Evolutionary conservation across 2,329 filamentous ascomycete genomes (phyloP).

Genomic region (Colletotrichum gloeosporioides): DNA sequence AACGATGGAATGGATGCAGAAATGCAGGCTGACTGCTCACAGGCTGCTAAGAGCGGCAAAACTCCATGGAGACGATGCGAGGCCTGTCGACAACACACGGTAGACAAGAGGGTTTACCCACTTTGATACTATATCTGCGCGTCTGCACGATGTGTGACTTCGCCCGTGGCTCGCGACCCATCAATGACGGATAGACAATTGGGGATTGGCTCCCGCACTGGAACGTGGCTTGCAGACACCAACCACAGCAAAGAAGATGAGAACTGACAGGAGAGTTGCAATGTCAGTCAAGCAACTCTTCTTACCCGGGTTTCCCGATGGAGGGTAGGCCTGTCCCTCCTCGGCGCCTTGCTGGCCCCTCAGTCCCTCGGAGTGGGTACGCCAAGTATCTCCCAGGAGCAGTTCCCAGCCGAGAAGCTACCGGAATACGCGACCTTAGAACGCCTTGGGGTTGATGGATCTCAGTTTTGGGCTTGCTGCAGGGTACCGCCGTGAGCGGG

Average conservation of each 20-base stretch:
- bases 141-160: slow-evolving; percentile 1
- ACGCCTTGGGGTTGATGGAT: neutral
- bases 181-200: neutral
- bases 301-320: slow-evolving; percentile 1
- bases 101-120: neutral
- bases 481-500: neutral
- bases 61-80: neutral
- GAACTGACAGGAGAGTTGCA: slow-evolving; percentile 1
- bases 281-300: neutral
- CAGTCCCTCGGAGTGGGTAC: slow-evolving; percentile 1
- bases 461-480: neutral
- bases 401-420: neutral
- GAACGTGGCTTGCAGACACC: slow-evolving; percentile 14
- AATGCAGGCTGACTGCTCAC: slow-evolving; percentile 9
- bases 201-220: neutral
- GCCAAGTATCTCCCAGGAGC: neutral
- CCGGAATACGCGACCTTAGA: neutral
- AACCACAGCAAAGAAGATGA: neutral
- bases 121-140: neutral
- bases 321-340: neutral
- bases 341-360: slow-evolving; percentile 2
- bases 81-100: neutral
- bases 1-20: neutral
- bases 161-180: neutral
- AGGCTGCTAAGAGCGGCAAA: slow-evolving; percentile 11